Base-by-base conservation (phyloP, 2,329 filamentous ascomycete genomes). In the Colletotrichum navitas region DNA sequence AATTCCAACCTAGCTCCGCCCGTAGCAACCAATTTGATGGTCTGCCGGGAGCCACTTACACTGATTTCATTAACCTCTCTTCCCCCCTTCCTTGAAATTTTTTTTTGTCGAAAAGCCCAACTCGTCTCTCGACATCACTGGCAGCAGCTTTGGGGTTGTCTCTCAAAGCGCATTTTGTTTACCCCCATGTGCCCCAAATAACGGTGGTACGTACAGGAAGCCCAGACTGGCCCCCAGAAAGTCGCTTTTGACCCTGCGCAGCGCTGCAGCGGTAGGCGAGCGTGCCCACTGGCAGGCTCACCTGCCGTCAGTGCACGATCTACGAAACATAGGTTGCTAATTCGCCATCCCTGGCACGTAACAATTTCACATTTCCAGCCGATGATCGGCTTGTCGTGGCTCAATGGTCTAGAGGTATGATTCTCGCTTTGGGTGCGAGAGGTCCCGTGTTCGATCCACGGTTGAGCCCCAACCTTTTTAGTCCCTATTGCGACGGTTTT, bases 401-500 rank as follows among this genome's bases (percentile, higher is more conserved):
- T 75, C 71, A 74, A 76, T 79, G 78, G 78, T 79, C 78, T 79
- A 79, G 78, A 75, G 77, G 78, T 79, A 79, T 79, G 78, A 79
- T 79, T 79, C 78, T 77, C 76, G 77, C 77, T 79, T 79, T 79
- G 78, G 78, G 78, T 70, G 78, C 76, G 77, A 78, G 78, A 79
- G 78, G 78, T 78, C 78, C 76, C 77, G 78, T 74, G 78, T 79
- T 79, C 78, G 76, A 79, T 77, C 74, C 78, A 74, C 77, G 77
- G 76, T 76, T 74, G 72, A 75, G 74, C 75, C 77, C 76, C 16
- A 26, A 6, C 41, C 5, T 67, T 68, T 76, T 72, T 76, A n/a
- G n/a, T 74, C 12, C n/a, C 3, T 29, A 29, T 52, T 16, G n/a
- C n/a, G n/a, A n/a, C 4, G 2, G 2, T 11, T 2, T n/a, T 6